Evolutionary conservation across 768 basidiomycete genomes (phyloP), one percentile per base, ranked within the genome.

Genomic region (Leccinum subtestaceum): DNA sequence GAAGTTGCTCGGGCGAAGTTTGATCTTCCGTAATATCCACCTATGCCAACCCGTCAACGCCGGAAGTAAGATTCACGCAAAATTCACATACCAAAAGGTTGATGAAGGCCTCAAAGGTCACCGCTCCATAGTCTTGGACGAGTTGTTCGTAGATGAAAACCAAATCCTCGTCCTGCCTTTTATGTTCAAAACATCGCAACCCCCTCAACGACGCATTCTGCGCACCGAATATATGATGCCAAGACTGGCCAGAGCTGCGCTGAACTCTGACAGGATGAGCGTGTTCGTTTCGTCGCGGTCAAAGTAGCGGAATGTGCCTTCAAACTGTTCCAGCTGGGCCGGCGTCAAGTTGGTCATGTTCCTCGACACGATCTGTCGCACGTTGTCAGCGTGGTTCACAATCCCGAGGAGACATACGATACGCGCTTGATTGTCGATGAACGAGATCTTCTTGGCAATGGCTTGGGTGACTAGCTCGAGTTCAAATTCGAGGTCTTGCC

Each of bases 1-100:
- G 86, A 64, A 99, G 81, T 68, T 98, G 96, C 43, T 95, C 93
- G 0, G 89, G 84, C 3, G 95, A 90, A 4, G 93, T 94, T 57
- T 97, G 93, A 70, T 99, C 97, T 75, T 98, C 95, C 29, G 86
- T 95, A 60, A 97, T 95, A 27, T 94, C 94, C 55, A 96, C 93
- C 95, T 98, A 40, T 17, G 25, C 31, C 62, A 43, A 55, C 29
- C 29, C 32, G 17, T 61, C 19, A 47, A 52, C 56, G 47, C 59
- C 17, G 48, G 25, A 50, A 38, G 11, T 15, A 31, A 47, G 5
- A 25, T 19, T 46, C 11, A 12, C 11, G 12, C 6, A n/a, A 15
- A 9, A 10, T 21, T 12, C 36, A 5, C 12, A 65, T 69, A 95
- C 95, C 76, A 99, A 75, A 61, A 98, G 85, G 60, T 95, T 92